phyloP scores from a whole-genome alignment of 768 basidiomycete species.

The Serpula lacrymans region DNA sequence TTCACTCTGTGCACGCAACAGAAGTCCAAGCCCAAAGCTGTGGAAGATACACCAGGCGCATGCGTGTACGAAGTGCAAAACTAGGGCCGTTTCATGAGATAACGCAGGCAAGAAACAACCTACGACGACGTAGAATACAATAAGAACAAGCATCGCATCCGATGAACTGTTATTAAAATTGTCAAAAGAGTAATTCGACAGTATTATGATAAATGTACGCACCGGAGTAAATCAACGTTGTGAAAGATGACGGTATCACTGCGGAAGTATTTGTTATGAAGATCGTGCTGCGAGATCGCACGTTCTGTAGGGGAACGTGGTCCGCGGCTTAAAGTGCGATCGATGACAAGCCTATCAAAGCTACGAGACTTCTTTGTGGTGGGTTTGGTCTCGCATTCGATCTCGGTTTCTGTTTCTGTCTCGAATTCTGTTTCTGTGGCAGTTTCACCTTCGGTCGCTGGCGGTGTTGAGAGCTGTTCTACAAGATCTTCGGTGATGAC shows the following conservation, averaged over 20 bases:
- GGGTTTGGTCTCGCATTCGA: slow-evolving; percentile 23
- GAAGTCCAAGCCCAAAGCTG: slow-evolving; percentile 79
- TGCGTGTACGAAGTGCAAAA: slow-evolving; percentile 79
- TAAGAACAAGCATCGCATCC: slow-evolving; percentile 76
- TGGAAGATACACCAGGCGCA: slow-evolving; percentile 85
- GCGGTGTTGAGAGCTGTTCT: slow-evolving; percentile 47
- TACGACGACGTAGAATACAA: slow-evolving; percentile 65
- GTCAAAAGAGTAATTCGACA: slow-evolving; percentile 17
- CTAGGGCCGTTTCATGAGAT: slow-evolving; percentile 45
- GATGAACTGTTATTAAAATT: slow-evolving; percentile 54
- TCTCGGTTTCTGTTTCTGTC: slow-evolving; percentile 56
- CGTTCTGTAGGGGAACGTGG: slow-evolving; percentile 23
- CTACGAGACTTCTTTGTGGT: too few relatives aligned
- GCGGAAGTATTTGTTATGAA: slow-evolving; percentile 86
- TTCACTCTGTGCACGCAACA: slow-evolving; percentile 81
- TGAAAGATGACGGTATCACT: slow-evolving; percentile 78
- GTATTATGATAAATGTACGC: slow-evolving; percentile 17
- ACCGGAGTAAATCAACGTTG: slow-evolving; percentile 88
- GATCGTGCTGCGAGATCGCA: slow-evolving; percentile 75
- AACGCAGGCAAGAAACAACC: slow-evolving; percentile 59
- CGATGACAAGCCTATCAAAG: too few relatives aligned
- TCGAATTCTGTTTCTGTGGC: slow-evolving; percentile 70
- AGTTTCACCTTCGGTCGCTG: slow-evolving; percentile 69
- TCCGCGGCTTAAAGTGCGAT: too few relatives aligned
- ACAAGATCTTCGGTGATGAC: slow-evolving; percentile 23